phyloP scores from a whole-genome alignment of 2,329 filamentous ascomycete genomes.

The Colletotrichum sp. region DNA sequence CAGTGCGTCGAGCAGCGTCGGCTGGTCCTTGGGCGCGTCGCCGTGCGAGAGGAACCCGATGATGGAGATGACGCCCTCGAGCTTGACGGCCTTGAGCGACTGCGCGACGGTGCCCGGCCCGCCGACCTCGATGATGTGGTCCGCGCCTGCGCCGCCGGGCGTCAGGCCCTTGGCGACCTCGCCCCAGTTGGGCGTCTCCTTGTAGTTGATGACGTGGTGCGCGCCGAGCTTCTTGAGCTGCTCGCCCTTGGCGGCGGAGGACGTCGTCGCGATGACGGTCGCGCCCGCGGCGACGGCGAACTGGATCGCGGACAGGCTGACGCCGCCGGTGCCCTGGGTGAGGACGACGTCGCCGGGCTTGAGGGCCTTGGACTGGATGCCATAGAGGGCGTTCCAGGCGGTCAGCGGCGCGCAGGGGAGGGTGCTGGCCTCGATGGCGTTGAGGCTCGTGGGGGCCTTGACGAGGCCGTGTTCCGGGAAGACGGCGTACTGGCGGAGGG shows the following conservation, averaged over 20 bases:
- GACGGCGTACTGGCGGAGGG: conserved; percentile 69
- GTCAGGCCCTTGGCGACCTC: conserved; percentile 47
- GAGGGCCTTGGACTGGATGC: conserved; percentile 50
- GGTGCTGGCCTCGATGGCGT: conserved; percentile 58
- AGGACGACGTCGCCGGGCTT: conserved; percentile 64
- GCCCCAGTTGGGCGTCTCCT: conserved; percentile 50
- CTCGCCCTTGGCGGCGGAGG: conserved; percentile 48
- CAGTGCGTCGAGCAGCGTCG: conserved; percentile 16
- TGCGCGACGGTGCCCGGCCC: conserved; percentile 49
- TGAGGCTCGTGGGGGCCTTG: conserved; percentile 61
- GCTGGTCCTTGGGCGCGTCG: background rate
- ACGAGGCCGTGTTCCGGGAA: conserved; percentile 75
- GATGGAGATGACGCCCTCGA: conserved; percentile 50
- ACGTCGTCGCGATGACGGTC: conserved; percentile 54
- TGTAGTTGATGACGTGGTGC: conserved; percentile 57
- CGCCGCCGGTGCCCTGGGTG: conserved; percentile 74
- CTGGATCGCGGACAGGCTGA: conserved; percentile 70
- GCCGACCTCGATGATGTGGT: conserved; percentile 54
- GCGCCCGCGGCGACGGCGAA: conserved; percentile 56
- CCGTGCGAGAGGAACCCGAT: conserved; percentile 31
- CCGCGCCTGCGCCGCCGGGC: conserved; percentile 45
- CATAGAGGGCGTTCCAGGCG: conserved; percentile 71
- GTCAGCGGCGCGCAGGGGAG: conserved; percentile 67
- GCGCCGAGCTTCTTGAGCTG: conserved; percentile 51
- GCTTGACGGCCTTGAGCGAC: conserved; percentile 48